A percentile compares a stretch with the other conserved stretches of the same genome.
Conservation (phyloP, 1,139 yeast species). For the Geotrichum klebahnii region DNA sequence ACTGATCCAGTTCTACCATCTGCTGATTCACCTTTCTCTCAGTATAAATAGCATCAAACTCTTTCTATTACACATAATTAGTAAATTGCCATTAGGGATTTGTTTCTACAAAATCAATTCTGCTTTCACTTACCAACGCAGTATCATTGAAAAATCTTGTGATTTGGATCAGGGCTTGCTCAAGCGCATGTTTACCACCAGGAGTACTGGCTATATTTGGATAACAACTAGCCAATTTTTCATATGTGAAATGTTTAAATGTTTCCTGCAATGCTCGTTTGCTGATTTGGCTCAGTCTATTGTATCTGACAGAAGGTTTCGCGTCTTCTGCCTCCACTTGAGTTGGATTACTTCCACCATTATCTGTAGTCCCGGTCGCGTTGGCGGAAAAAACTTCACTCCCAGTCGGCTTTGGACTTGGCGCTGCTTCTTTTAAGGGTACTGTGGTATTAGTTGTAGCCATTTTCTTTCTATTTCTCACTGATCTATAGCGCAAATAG, state of each 20-base stretch:
- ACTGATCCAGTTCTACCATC: conserved; percentile 61
- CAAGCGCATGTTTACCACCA: conserved; percentile 52
- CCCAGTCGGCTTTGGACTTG: conserved; percentile 3
- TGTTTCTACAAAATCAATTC: too few species aligned
- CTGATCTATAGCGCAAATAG: too few species aligned
- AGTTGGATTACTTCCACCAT: background rate
- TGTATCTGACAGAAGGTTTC: conserved; percentile 44
- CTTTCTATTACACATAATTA: too few species aligned
- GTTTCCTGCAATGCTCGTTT: conserved; percentile 68
- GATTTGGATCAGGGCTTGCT: conserved; percentile 59
- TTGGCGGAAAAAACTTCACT: background rate
- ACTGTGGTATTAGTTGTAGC: background rate
- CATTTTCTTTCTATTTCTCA: too few species aligned
- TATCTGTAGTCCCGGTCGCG: background rate
- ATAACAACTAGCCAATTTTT: conserved; percentile 61
- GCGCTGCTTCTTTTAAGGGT: conserved; percentile 10
- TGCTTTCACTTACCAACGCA: too few species aligned
- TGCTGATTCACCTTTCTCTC: conserved; percentile 59
- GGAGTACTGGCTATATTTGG: conserved; percentile 53
- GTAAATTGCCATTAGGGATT: too few species aligned
- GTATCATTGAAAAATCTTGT: conserved; percentile 57
- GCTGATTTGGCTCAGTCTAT: conserved; percentile 53
- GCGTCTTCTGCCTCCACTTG: background rate
- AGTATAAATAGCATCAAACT: conserved; percentile 60
- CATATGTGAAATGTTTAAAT: conserved; percentile 55